A percentile compares a stretch with the other conserved stretches of the same genome.
Conservation (phyloP, 805 yeast genomes). For the Wickerhamomyces ciferrii region DNA sequence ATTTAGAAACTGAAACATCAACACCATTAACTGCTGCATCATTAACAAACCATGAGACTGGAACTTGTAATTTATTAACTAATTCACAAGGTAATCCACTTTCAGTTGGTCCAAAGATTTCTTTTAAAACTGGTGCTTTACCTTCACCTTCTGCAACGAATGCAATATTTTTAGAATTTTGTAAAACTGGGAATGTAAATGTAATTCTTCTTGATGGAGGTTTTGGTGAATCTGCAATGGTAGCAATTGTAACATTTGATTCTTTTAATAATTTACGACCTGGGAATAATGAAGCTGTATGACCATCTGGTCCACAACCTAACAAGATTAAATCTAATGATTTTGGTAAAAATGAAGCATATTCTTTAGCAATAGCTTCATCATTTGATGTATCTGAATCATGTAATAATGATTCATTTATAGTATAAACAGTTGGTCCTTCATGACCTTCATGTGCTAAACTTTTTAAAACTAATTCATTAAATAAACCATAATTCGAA, state of each 20-base stretch:
- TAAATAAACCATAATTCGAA: conserved; percentile 81
- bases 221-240: conserved; percentile 81
- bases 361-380: conserved; percentile 52
- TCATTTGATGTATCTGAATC: conserved; percentile 47
- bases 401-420: conserved; percentile 56
- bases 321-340: conserved; percentile 61
- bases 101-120: conserved; percentile 54
- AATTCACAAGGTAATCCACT: conserved; percentile 63
- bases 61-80: conserved; percentile 55
- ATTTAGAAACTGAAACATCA: conserved; percentile 20
- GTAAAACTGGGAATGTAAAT: conserved; percentile 73
- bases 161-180: conserved; percentile 42
- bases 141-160: conserved; percentile 90
- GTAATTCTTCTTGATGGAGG: conserved; percentile 93
- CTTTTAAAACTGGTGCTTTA: conserved; percentile 66
- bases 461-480: conserved; percentile 39
- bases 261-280: conserved; percentile 67
- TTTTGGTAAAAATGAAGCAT: conserved; percentile 52
- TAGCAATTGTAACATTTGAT: conserved; percentile 44
- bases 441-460: conserved; percentile 27
- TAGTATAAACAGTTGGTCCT: conserved; percentile 59
- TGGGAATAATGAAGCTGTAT: conserved; percentile 90
- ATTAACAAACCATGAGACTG: conserved; percentile 81
- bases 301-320: conserved; percentile 97
- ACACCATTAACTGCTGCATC: conserved; percentile 71